A percentile compares a stretch with the other conserved stretches of the same genome.
These are phyloP conservation scores for Berberis thunbergii DNA, from an alignment of 164 flowering plant genomes.

Conservation along the genomic window DNA sequence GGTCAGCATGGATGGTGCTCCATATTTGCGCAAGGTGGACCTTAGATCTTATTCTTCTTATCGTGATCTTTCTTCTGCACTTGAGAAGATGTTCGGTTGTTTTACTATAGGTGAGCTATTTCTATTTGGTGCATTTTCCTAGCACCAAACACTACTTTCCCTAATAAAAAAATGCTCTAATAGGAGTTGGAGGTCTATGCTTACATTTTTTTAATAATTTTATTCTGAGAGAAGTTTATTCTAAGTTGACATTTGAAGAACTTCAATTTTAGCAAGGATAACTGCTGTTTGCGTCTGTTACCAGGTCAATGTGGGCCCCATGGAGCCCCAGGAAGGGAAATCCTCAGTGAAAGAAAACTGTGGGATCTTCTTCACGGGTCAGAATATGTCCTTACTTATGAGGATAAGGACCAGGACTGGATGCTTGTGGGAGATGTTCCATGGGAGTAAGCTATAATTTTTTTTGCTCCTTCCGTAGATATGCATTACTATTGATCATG, in stretches of 20 bases:
- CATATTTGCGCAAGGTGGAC: slow-evolving; percentile 91
- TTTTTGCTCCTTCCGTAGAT: not conserved
- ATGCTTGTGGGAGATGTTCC: slow-evolving; percentile 98
- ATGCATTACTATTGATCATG: not conserved
- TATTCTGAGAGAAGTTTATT: not conserved
- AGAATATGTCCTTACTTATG: slow-evolving; percentile 85
- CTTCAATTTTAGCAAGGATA: slow-evolving; percentile 12
- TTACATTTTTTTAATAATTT: not conserved
- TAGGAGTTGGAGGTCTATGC: not conserved
- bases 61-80: slow-evolving; percentile 69
- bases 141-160: too few relatives aligned
- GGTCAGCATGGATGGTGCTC: slow-evolving; percentile 99
- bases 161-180: too few relatives aligned
- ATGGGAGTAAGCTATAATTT: slow-evolving; percentile 67
- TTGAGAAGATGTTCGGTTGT: slow-evolving; percentile 94
- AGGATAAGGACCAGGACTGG: slow-evolving; percentile 93
- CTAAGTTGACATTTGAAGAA: not conserved
- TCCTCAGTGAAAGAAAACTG: slow-evolving; percentile 61
- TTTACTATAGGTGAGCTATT: slow-evolving; percentile 65
- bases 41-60: slow-evolving; percentile 60
- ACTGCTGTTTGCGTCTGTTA: slow-evolving; percentile 20
- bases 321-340: slow-evolving; percentile 57
- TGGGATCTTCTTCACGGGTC: slow-evolving; percentile 83
- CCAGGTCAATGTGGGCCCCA: slow-evolving; percentile 81
- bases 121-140: not conserved